Conservation (phyloP, 2,329 filamentous ascomycete genomes). For the Ceratocystis harringtonii region DNA sequence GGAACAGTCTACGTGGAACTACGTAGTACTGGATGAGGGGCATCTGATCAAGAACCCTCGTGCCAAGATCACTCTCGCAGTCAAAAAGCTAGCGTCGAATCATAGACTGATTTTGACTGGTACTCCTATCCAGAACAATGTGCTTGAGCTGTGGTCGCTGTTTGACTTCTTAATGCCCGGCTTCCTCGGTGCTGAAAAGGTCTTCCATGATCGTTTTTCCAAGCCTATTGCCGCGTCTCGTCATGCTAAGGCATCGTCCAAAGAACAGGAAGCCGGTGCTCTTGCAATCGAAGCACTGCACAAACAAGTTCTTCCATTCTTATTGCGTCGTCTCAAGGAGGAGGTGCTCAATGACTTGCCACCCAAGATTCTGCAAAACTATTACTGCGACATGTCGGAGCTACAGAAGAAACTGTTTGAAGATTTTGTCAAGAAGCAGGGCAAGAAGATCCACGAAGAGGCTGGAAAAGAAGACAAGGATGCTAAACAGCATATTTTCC, state of each 20-base stretch:
- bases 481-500: conserved; percentile 96
- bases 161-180: conserved; percentile 99
- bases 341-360: conserved; percentile 92
- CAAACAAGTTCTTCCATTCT: conserved; percentile 93
- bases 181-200: conserved; percentile 84
- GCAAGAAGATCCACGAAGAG: conserved; percentile 72
- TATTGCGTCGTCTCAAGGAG: conserved; percentile 90
- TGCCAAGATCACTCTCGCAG: conserved; percentile 84
- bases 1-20: conserved; percentile 81
- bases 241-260: conserved; percentile 92
- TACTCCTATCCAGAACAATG: conserved; percentile 95
- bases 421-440: conserved; percentile 87
- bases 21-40: conserved; percentile 90
- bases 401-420: conserved; percentile 91
- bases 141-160: conserved; percentile 89
- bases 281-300: conserved; percentile 95
- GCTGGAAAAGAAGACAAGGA: conserved; percentile 78
- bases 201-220: conserved; percentile 89
- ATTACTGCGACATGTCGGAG: conserved; percentile 95
- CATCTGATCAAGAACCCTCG: conserved; percentile 98
- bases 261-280: conserved; percentile 93
- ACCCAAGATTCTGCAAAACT: conserved; percentile 97
- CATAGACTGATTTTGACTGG: conserved; percentile 92
- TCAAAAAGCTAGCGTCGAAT: conserved; percentile 80
- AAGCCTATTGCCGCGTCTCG: conserved; percentile 91